A percentile compares a stretch with the other conserved stretches of the same genome.
phyloP scores from a whole-genome alignment of 495 filamentous ascomycete genomes.

The Penicillium chermesinum region DNA sequence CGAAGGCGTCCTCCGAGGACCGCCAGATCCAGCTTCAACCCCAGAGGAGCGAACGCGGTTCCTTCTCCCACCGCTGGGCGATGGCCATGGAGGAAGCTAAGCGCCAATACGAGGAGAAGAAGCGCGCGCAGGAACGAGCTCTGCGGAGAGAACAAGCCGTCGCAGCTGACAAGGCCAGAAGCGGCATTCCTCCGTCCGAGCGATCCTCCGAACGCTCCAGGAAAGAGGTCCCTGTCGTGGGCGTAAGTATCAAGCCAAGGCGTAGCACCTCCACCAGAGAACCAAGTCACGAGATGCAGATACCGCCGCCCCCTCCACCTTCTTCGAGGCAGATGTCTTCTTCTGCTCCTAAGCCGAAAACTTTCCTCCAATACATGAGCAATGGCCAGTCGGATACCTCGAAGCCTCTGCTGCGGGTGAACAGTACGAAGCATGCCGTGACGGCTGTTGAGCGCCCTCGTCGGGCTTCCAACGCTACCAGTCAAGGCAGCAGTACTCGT shows the following conservation, averaged over 20 bases:
- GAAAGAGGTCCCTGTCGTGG: conserved; percentile 12
- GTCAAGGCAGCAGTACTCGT: conserved; percentile 26
- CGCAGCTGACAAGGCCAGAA: conserved; percentile 19
- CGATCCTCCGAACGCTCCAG: conserved; percentile 16
- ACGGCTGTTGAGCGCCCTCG: conserved; percentile 23
- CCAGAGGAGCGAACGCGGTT: conserved; percentile 33
- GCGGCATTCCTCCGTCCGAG: conserved; percentile 13
- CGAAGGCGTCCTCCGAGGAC: conserved; percentile 38
- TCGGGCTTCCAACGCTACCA: conserved; percentile 28
- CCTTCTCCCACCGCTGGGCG: conserved; percentile 37
- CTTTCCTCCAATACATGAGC: conserved; percentile 38
- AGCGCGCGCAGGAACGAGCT: conserved; percentile 13
- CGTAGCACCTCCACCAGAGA: conserved; percentile 22
- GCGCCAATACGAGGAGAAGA: conserved; percentile 36
- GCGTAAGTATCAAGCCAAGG: conserved; percentile 19
- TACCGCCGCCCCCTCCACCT: conserved; percentile 11
- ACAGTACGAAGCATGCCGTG: conserved; percentile 26
- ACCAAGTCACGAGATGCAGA: conserved; percentile 2
- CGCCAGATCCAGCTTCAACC: conserved; percentile 24
- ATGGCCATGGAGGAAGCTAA: conserved; percentile 38
- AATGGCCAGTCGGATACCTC: conserved; percentile 34
- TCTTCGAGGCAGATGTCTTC: conserved; percentile 26
- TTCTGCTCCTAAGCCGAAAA: conserved; percentile 17
- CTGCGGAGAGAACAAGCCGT: conserved; percentile 15
- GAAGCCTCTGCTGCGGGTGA: conserved; percentile 32